Percentiles rank a stretch among this genome's conserved stretches.
Evolutionary conservation across 2,329 filamentous ascomycete genomes (phyloP).

Genomic region (Talaromyces verruculosus): DNA sequence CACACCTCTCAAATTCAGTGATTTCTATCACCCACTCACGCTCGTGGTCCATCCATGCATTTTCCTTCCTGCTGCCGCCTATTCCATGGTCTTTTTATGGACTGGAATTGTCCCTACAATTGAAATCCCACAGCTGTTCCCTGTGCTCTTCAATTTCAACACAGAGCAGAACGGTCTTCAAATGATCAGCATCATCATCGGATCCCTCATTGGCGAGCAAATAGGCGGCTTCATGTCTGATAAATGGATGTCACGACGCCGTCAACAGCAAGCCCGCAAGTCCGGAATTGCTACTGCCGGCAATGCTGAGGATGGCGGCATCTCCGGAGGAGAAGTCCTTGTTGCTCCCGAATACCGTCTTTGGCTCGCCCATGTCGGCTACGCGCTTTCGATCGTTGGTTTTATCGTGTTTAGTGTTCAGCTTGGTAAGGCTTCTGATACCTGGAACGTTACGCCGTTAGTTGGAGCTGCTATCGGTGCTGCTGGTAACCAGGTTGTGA

Average conservation of each 20-base stretch:
- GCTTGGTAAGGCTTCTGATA: neutral
- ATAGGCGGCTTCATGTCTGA: slow-evolving; percentile 57
- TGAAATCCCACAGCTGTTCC: neutral
- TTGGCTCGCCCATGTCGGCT: neutral
- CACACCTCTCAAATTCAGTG: neutral
- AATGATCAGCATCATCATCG: slow-evolving; percentile 58
- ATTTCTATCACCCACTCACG: neutral
- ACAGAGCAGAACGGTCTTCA: slow-evolving; percentile 52
- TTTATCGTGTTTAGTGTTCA: neutral
- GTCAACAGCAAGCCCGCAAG: neutral
- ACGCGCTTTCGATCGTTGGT: neutral
- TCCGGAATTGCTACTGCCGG: neutral
- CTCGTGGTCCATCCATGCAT: neutral
- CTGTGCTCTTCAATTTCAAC: neutral
- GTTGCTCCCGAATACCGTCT: neutral
- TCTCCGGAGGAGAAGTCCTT: neutral
- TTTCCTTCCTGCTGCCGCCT: neutral
- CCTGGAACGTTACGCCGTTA: neutral
- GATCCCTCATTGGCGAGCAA: slow-evolving; percentile 59
- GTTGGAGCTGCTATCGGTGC: neutral
- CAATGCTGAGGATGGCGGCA: neutral
- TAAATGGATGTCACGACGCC: slow-evolving; percentile 40
- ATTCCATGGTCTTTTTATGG: neutral
- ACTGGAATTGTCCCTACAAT: neutral
- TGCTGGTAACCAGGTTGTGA: neutral